A percentile compares a stretch with the other conserved stretches of the same genome.
Conservation (phyloP, 352 stramenopile species). For the Phytophthora capsici region DNA sequence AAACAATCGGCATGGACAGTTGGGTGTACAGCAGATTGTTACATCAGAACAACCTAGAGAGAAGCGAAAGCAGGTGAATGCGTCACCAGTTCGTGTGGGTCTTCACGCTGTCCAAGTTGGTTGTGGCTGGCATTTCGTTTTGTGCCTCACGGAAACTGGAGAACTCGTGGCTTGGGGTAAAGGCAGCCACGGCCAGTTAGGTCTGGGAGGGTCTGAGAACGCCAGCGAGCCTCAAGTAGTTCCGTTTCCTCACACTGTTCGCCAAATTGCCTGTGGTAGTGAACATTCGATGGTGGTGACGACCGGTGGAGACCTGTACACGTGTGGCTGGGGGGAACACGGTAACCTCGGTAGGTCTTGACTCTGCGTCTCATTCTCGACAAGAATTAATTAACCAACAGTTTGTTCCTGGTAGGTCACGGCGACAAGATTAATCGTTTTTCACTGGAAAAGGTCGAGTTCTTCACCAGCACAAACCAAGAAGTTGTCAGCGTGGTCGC, state of each 20-base stretch:
- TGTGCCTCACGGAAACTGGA: constrained; percentile 50
- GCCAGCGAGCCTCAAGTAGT: constrained; percentile 22
- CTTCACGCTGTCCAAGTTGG: constrained; percentile 45
- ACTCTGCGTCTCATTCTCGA: not conserved
- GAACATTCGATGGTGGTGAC: constrained; percentile 76
- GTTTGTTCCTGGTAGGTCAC: constrained; percentile 49
- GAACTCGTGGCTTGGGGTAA: constrained; percentile 75
- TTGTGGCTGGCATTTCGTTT: constrained; percentile 82
- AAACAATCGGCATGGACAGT: constrained; percentile 81
- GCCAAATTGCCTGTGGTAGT: constrained; percentile 72
- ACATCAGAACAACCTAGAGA: not conserved
- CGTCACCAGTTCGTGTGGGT: constrained; percentile 33
- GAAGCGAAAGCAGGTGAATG: constrained; percentile 34
- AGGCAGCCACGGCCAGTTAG: constrained; percentile 78
- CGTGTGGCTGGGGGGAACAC: constrained; percentile 85
- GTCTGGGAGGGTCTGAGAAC: constrained; percentile 34
- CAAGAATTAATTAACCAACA: not conserved
- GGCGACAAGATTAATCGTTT: constrained; percentile 51
- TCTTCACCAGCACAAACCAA: constrained; percentile 44
- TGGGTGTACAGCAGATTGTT: constrained; percentile 40
- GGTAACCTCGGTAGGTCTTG: constrained; percentile 74
- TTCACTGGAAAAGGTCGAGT: constrained; percentile 49
- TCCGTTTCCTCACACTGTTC: constrained; percentile 38
- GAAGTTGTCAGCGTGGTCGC: constrained; percentile 46
- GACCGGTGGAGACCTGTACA: constrained; percentile 61